A percentile compares a stretch with the other conserved stretches of the same genome.
Conservation (phyloP, 2,329 filamentous ascomycete genomes). For the Trichoderma semiorbis region DNA sequence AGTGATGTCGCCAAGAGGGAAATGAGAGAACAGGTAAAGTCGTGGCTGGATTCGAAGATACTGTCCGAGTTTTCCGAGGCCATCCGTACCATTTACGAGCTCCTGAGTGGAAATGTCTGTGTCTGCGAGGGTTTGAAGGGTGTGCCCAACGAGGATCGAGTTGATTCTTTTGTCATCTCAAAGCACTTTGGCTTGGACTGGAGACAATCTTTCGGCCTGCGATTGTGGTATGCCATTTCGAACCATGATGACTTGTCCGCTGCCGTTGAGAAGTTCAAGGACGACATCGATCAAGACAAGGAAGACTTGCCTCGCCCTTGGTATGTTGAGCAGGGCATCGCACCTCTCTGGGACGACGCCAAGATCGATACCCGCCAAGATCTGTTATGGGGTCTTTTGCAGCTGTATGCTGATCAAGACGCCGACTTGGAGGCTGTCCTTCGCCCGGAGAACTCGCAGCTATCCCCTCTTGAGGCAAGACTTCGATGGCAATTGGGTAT, state of each 20-base stretch:
- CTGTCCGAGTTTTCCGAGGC: conserved; percentile 83
- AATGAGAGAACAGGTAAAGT: conserved; percentile 74
- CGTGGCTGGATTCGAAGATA: conserved; percentile 79
- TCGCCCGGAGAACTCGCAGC: conserved; percentile 71
- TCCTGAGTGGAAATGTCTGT: conserved; percentile 84
- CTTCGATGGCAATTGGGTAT: conserved; percentile 83
- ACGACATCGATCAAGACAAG: conserved; percentile 66
- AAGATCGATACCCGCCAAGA: conserved; percentile 63
- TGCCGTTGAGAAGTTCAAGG: conserved; percentile 69
- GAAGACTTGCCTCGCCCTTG: conserved; percentile 72
- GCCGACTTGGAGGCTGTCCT: conserved; percentile 66
- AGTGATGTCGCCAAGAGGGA: conserved; percentile 67
- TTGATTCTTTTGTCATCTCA: conserved; percentile 76
- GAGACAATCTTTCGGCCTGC: conserved; percentile 88
- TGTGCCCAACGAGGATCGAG: conserved; percentile 73
- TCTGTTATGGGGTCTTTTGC: conserved; percentile 81
- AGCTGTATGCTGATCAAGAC: conserved; percentile 65
- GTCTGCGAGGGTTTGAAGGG: conserved; percentile 73
- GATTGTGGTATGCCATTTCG: conserved; percentile 81
- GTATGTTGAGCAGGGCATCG: conserved; percentile 60
- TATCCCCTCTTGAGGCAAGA: conserved; percentile 70
- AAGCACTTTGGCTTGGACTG: conserved; percentile 84
- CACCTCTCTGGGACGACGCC: conserved; percentile 58
- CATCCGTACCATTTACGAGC: conserved; percentile 82
- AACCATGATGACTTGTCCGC: conserved; percentile 65